phyloP scores from a whole-genome alignment of 208 protist species.

The Trypanosoma rangeli region DNA sequence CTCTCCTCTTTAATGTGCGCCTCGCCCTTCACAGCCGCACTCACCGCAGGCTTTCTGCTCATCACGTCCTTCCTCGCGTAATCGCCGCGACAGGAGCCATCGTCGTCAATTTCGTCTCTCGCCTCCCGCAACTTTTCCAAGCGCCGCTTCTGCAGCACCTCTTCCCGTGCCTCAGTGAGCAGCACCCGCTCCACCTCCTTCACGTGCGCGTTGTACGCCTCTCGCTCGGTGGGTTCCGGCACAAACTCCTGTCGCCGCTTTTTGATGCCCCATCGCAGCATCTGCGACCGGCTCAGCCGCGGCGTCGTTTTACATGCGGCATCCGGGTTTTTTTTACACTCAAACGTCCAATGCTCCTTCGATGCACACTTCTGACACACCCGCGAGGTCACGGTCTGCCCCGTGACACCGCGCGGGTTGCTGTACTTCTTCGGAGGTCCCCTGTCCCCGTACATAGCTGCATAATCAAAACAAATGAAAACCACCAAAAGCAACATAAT shows the following conservation, averaged over 20 bases:
- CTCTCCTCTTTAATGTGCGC: slow-evolving; percentile 1
- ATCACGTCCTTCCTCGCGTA: neutral
- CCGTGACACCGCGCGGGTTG: slow-evolving; percentile 53
- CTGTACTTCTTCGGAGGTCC: slow-evolving; percentile 84
- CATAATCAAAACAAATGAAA: slow-evolving; percentile 11
- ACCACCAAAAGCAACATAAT: neutral
- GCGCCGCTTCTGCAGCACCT: slow-evolving; percentile 9
- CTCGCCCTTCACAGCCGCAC: neutral
- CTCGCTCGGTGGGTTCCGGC: slow-evolving; percentile 60
- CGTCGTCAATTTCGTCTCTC: neutral
- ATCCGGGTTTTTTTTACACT: slow-evolving; percentile 39
- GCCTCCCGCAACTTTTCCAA: neutral
- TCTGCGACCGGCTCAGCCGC: slow-evolving; percentile 70
- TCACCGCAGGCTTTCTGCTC: neutral
- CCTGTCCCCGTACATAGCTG: slow-evolving; percentile 59
- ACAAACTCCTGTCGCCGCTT: slow-evolving; percentile 56
- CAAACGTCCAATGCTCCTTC: slow-evolving; percentile 78
- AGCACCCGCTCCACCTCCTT: slow-evolving; percentile 26
- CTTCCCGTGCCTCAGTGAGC: slow-evolving; percentile 20
- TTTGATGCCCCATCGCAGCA: slow-evolving; percentile 79
- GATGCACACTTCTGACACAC: slow-evolving; percentile 72
- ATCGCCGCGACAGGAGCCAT: neutral
- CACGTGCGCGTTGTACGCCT: slow-evolving; percentile 42
- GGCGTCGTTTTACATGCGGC: slow-evolving; percentile 36
- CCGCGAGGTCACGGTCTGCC: slow-evolving; percentile 18